Evolutionary conservation across 2,329 filamentous ascomycete genomes (phyloP), one percentile per base, ranked within the genome.

Genomic region (Berkeleyomyces basicola): DNA sequence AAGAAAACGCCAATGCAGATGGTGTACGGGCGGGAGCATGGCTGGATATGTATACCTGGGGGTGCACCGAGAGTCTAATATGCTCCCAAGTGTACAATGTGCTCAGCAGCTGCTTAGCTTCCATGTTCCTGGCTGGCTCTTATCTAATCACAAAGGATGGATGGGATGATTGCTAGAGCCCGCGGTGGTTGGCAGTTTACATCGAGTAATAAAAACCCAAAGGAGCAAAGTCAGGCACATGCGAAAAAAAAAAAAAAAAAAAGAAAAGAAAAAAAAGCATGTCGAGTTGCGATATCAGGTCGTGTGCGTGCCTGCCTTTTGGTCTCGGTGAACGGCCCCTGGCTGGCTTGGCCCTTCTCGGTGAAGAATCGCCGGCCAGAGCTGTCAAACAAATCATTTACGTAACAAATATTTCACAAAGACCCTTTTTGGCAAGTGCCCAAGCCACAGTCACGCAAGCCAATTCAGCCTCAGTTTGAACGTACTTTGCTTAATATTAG

Each of bases 201-300:
- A 63, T 63, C 47, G 40, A 63, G 55, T 57, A 63, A 46, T 60
- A 37, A n/a, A n/a, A 63, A 60, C 47, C 31, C n/a, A 23, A 11
- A 44, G 37, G 3, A 62, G 5, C 42, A 14, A 31, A 14, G 47
- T 31, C 40, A 46, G 59, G n/a, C 49, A 37, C 31, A 23, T 61
- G 11, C 10, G 57, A 42, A 62, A 57, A 36, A 55, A 62, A 23
- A 39, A 16, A 43, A 39, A 57, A 16, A 31, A 23, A 42, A 55
- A 44, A 9, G 36, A 53, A 3, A 51, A 10, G 40, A 60, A 7
- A 46, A 36, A 46, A 4, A 14, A 39, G 42, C 42, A 3, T 47
- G 16, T 14, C 3, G 49, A 14, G 9, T 4, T 37, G n/a, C 49
- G n/a, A n/a, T 14, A 7, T 53, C 23, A 23, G 23, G 23, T 23